These are phyloP conservation scores for Bacidia rubella DNA, from an alignment of 495 filamentous ascomycete genomes.

Conservation along the genomic window DNA sequence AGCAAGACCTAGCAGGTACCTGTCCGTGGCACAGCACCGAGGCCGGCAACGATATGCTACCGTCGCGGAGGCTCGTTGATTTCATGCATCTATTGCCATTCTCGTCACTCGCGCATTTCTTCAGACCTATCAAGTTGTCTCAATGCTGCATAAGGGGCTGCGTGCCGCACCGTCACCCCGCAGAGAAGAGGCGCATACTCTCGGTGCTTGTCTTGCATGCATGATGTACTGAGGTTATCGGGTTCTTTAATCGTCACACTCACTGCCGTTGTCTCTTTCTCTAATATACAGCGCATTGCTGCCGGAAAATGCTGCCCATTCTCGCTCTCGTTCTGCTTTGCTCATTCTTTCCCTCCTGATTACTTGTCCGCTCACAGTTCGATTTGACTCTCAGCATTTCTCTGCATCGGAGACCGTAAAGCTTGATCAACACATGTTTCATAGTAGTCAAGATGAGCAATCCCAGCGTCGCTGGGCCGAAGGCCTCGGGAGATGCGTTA, in stretches of 20 bases:
- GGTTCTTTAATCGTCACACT: background rate
- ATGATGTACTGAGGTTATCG: background rate
- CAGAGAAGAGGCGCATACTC: background rate
- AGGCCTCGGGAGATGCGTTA: background rate
- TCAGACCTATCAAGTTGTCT: background rate
- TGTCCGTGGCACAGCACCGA: too few species aligned
- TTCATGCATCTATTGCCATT: background rate
- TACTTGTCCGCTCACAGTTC: too few species aligned
- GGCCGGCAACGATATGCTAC: too few species aligned
- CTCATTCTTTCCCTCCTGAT: too few species aligned
- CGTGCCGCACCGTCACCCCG: background rate
- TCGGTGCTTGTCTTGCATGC: background rate
- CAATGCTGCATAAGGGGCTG: background rate
- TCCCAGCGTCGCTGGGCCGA: background rate
- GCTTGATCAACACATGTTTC: too few species aligned
- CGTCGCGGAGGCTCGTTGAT: too few species aligned
- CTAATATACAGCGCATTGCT: too few species aligned
- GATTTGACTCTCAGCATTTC: background rate
- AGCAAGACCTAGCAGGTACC: too few species aligned
- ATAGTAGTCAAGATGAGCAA: too few species aligned
- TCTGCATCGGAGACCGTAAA: too few species aligned
- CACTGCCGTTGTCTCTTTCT: background rate
- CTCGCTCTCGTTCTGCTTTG: too few species aligned
- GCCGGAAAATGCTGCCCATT: too few species aligned
- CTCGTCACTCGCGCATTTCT: background rate